Evolutionary conservation across 495 filamentous ascomycete genomes (phyloP).

Genomic region (Neurospora sp.): DNA sequence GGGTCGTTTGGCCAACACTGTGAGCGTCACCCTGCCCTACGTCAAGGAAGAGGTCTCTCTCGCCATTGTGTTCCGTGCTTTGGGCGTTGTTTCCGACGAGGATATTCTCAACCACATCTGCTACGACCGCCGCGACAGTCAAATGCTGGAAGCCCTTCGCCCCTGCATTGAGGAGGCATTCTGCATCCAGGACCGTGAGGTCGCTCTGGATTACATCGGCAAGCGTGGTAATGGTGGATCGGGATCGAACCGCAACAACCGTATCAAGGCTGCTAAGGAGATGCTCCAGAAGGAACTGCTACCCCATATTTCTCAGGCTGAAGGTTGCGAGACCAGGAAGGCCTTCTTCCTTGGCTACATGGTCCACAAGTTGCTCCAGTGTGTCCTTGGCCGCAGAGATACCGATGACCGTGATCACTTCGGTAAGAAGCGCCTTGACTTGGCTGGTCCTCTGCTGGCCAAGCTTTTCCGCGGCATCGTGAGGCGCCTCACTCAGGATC

Average conservation of each 20-base stretch:
- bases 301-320: constrained; percentile 89
- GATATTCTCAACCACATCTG: constrained; percentile 97
- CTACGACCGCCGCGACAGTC: constrained; percentile 87
- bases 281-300: constrained; percentile 95
- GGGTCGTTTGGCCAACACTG: constrained; percentile 73
- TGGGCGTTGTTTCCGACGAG: constrained; percentile 94
- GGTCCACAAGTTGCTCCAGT: constrained; percentile 89
- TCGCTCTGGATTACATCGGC: constrained; percentile 93
- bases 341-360: constrained; percentile 99
- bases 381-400: constrained; percentile 80
- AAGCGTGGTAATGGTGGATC: constrained; percentile 62
- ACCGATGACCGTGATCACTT: constrained; percentile 98
- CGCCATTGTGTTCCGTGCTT: constrained; percentile 85
- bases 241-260: constrained; percentile 69
- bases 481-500: constrained; percentile 75
- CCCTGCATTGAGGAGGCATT: constrained; percentile 95
- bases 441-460: constrained; percentile 88
- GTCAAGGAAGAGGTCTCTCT: constrained; percentile 90
- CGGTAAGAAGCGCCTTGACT: constrained; percentile 93
- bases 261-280: constrained; percentile 82
- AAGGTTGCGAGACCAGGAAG: constrained; percentile 94
- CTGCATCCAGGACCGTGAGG: constrained; percentile 88
- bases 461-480: constrained; percentile 86
- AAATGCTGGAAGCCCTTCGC: constrained; percentile 95
- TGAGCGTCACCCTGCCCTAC: constrained; percentile 82